A percentile compares a stretch with the other conserved stretches of the same genome.
These are phyloP conservation scores for Carex kokanica DNA, from an alignment of 176 grass and related monocot genomes.

Conservation along the genomic window DNA sequence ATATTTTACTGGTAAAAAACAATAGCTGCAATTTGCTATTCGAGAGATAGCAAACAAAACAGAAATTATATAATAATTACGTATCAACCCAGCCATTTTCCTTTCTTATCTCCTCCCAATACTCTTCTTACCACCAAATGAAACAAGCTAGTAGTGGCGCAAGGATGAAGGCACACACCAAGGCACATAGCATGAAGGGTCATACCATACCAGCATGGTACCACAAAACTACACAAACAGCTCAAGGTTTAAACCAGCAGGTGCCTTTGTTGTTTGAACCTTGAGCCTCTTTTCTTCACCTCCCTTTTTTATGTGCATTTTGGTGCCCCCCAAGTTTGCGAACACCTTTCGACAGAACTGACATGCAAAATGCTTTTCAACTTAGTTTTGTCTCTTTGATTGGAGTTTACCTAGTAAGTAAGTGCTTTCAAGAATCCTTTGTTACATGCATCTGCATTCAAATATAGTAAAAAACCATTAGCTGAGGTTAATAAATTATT, in stretches of 20 bases:
- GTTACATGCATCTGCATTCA: slow-evolving; percentile 7
- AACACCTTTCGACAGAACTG: slow-evolving; percentile 40
- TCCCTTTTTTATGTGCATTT: slow-evolving; percentile 35
- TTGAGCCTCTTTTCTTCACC: slow-evolving; percentile 28
- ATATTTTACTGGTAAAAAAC: not conserved
- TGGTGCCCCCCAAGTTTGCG: slow-evolving; percentile 34
- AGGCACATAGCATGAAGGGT: not conserved
- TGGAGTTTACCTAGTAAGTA: not conserved
- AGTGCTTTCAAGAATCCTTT: slow-evolving; percentile 12
- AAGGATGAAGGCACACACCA: not conserved
- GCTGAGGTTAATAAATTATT: not conserved
- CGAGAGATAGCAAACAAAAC: not conserved
- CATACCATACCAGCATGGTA: slow-evolving; percentile 14
- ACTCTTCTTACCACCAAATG: not conserved
- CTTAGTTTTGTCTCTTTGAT: not conserved
- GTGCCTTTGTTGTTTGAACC: slow-evolving; percentile 15
- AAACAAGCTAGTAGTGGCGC: not conserved
- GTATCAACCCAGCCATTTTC: not conserved
- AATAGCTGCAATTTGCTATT: not conserved
- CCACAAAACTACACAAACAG: not conserved
- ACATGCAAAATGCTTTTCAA: slow-evolving; percentile 27
- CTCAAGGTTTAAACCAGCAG: not conserved
- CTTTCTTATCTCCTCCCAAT: not conserved
- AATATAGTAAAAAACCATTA: not conserved
- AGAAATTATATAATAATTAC: not conserved